phyloP scores from a whole-genome alignment of 164 flowering plant species.

The Cinnamomum micranthum region DNA sequence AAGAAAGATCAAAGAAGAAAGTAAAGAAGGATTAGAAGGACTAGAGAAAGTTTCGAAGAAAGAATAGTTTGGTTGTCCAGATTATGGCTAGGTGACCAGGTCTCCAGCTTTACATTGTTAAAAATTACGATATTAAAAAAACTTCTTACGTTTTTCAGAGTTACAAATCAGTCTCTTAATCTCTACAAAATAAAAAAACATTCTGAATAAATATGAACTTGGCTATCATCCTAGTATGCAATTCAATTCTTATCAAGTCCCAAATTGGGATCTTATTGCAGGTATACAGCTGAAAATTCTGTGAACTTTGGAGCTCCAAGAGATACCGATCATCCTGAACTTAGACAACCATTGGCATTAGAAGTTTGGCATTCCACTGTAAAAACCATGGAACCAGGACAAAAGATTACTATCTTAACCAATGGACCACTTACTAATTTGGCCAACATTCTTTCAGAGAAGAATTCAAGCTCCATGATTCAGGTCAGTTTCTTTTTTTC shows the following conservation, averaged over 20 bases:
- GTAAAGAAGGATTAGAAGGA: too few species aligned
- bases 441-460: constrained; percentile 52
- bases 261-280: constrained; percentile 21
- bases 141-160: too few species aligned
- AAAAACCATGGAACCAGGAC: constrained; percentile 38
- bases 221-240: background rate
- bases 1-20: too few species aligned
- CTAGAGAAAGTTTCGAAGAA: too few species aligned
- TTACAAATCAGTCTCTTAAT: too few species aligned
- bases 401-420: constrained; percentile 66
- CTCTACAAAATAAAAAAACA: too few species aligned
- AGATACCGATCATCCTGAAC: constrained; percentile 82
- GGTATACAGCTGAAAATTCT: constrained; percentile 86
- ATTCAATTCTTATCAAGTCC: background rate
- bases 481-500: constrained; percentile 40
- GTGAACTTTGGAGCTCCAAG: constrained; percentile 73
- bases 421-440: constrained; percentile 86
- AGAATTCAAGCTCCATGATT: constrained; percentile 38
- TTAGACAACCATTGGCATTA: constrained; percentile 72
- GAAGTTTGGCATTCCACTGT: constrained; percentile 68
- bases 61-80: too few species aligned
- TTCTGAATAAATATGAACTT: too few species aligned
- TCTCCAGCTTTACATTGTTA: too few species aligned
- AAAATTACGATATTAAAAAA: too few species aligned
- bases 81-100: too few species aligned